Evolutionary conservation across 495 filamentous ascomycete genomes (phyloP).

Genomic region (Penicillium diatomitis): DNA sequence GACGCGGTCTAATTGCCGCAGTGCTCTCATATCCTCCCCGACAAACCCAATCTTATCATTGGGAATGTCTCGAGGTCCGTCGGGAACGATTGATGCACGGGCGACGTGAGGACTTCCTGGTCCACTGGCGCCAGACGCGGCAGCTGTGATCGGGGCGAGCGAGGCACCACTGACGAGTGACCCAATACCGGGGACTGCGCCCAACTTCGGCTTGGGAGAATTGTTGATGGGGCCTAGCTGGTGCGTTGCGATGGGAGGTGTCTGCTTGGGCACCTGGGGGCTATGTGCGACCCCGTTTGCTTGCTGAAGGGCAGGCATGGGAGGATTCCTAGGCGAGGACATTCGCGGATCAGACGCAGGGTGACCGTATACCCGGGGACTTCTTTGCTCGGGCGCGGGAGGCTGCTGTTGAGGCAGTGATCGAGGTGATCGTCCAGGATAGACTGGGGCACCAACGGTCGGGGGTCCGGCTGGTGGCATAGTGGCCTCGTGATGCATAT

Average conservation of each 20-base stretch:
- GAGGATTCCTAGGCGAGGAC: constrained; percentile 29
- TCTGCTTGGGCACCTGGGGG: constrained; percentile 25
- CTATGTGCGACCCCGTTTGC: constrained; percentile 20
- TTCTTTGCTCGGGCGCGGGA: constrained; percentile 19
- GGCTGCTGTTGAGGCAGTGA: constrained; percentile 13
- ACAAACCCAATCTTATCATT: constrained; percentile 53
- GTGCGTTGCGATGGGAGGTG: constrained; percentile 15
- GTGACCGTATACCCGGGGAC: constrained; percentile 24
- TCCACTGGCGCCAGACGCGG: constrained; percentile 12
- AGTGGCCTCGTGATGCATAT: constrained; percentile 22
- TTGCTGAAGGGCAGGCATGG: constrained; percentile 15
- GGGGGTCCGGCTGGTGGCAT: constrained; percentile 18
- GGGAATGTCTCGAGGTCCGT: constrained; percentile 53
- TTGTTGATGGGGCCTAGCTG: constrained; percentile 14
- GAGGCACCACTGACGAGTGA: constrained; percentile 43
- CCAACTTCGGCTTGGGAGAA: constrained; percentile 20
- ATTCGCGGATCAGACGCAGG: constrained; percentile 21
- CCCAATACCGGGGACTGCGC: constrained; percentile 43
- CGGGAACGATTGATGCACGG: constrained; percentile 18
- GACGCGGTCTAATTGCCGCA: constrained; percentile 54
- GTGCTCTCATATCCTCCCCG: constrained; percentile 55
- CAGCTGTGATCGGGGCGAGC: constrained; percentile 31
- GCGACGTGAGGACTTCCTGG: constrained; percentile 7
- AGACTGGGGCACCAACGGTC: constrained; percentile 11
- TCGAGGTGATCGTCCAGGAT: constrained; percentile 31